Conservation (phyloP, 352 stramenopile species). For the Pythium pyrilobum region DNA sequence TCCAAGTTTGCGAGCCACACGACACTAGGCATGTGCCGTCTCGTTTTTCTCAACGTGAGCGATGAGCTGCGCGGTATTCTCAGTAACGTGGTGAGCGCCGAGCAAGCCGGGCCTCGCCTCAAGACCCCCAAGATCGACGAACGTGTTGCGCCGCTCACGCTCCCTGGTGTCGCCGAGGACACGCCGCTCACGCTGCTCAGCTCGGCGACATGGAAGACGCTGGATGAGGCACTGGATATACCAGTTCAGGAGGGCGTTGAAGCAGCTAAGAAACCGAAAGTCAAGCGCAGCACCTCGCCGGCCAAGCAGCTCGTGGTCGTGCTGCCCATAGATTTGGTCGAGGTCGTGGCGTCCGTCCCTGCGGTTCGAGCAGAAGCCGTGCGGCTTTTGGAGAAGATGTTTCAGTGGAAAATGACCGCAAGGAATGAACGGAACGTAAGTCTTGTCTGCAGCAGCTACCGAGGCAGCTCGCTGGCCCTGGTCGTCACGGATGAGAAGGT, state of each 20-base stretch:
- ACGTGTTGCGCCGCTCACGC: constrained; percentile 3
- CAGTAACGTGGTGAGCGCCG: background rate
- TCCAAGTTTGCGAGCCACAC: constrained; percentile 42
- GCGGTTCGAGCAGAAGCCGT: constrained; percentile 38
- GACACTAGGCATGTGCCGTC: constrained; percentile 44
- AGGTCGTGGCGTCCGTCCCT: constrained; percentile 28
- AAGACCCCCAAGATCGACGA: background rate
- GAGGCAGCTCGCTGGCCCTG: constrained; percentile 36
- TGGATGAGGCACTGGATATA: constrained; percentile 45
- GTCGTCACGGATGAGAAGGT: constrained; percentile 59
- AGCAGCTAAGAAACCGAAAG: constrained; percentile 2
- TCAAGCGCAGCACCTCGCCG: constrained; percentile 1
- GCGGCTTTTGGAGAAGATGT: constrained; percentile 56
- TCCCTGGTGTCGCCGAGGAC: background rate
- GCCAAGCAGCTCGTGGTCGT: constrained; percentile 55
- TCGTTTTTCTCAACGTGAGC: constrained; percentile 53
- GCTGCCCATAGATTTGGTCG: constrained; percentile 43
- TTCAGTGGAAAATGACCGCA: constrained; percentile 53
- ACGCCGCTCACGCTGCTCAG: constrained; percentile 40
- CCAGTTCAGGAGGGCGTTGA: background rate
- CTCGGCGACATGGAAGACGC: constrained; percentile 47
- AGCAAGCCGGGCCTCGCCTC: background rate
- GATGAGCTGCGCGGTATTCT: constrained; percentile 31
- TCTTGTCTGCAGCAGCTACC: constrained; percentile 36
- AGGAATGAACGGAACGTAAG: constrained; percentile 27